Conservation (phyloP, 2,329 filamentous ascomycete species). For the Aspergillus novofumigatus region DNA sequence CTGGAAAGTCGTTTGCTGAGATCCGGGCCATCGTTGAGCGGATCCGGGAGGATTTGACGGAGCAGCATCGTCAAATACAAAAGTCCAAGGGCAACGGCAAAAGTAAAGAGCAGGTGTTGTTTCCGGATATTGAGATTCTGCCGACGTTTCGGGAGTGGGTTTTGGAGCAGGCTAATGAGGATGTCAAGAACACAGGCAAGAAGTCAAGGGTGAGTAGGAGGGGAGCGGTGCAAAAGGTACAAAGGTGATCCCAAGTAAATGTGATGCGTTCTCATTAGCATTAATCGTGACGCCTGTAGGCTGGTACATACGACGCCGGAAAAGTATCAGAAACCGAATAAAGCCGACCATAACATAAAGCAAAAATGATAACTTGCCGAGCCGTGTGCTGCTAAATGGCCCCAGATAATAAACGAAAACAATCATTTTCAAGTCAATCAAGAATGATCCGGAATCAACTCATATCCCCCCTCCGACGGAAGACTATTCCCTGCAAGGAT, state of each 20-base stretch:
- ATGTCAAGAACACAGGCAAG: neutral
- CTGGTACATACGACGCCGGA: slow-evolving; percentile 1
- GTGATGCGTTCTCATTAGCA: slow-evolving; percentile 2
- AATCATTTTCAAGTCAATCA: slow-evolving; percentile 1
- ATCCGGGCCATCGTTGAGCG: slow-evolving; percentile 24
- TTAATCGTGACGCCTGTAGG: slow-evolving; percentile 9
- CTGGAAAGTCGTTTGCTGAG: slow-evolving; percentile 26
- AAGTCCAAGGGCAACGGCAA: neutral
- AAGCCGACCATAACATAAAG: neutral
- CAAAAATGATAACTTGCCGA: neutral
- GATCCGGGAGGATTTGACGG: slow-evolving; percentile 20
- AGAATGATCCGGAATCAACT: slow-evolving; percentile 58
- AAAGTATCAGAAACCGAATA: neutral
- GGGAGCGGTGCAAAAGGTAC: slow-evolving; percentile 6
- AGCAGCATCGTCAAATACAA: neutral
- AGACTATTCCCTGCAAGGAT: slow-evolving; percentile 64
- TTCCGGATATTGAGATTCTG: slow-evolving; percentile 40
- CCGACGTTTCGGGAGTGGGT: slow-evolving; percentile 26
- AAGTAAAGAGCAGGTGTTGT: slow-evolving; percentile 15
- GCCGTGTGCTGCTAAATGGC: neutral
- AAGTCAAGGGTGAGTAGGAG: neutral
- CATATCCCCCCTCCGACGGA: slow-evolving; percentile 80
- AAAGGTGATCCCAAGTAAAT: neutral
- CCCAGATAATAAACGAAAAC: neutral
- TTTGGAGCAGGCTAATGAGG: neutral